phyloP scores from a whole-genome alignment of 1,139 yeast species.

The Kurtzmaniella quercitrusa region DNA sequence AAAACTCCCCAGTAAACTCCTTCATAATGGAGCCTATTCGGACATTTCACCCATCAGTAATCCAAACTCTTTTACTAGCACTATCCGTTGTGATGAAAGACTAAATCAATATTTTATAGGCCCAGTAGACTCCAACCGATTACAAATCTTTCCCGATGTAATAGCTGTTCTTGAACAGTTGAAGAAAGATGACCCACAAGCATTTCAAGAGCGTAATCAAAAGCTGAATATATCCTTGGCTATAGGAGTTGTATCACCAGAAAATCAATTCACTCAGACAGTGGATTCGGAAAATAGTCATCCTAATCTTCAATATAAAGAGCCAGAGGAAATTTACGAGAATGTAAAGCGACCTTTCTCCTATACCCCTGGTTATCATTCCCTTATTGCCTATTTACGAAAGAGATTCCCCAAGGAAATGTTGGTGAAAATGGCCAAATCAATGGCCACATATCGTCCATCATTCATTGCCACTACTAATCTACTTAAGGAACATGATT shows the following conservation, averaged over 20 bases:
- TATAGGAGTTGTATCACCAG: slow-evolving; percentile 46
- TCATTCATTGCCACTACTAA: slow-evolving; percentile 90
- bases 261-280: slow-evolving; percentile 21
- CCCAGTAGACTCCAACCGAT: slow-evolving; percentile 28
- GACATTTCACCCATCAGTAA: neutral
- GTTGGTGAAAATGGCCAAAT: slow-evolving; percentile 78
- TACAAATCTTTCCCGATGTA: slow-evolving; percentile 51
- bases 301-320: slow-evolving; percentile 38
- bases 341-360: slow-evolving; percentile 72
- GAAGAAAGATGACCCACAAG: slow-evolving; percentile 36
- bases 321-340: slow-evolving; percentile 79
- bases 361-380: slow-evolving; percentile 88
- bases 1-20: neutral
- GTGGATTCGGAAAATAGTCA: slow-evolving; percentile 16
- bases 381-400: slow-evolving; percentile 68
- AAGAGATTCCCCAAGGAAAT: slow-evolving; percentile 65
- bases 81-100: slow-evolving; percentile 36
- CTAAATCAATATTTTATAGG: slow-evolving; percentile 64
- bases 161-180: slow-evolving; percentile 45
- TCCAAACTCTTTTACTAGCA: slow-evolving; percentile 4
- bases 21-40: neutral
- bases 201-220: slow-evolving; percentile 35
- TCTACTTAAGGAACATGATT: slow-evolving; percentile 81
- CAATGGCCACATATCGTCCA: slow-evolving; percentile 88
- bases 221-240: slow-evolving; percentile 51